phyloP scores from a whole-genome alignment of 371 early-diverging fungal genomes.

The Chytridium lagenaria region DNA sequence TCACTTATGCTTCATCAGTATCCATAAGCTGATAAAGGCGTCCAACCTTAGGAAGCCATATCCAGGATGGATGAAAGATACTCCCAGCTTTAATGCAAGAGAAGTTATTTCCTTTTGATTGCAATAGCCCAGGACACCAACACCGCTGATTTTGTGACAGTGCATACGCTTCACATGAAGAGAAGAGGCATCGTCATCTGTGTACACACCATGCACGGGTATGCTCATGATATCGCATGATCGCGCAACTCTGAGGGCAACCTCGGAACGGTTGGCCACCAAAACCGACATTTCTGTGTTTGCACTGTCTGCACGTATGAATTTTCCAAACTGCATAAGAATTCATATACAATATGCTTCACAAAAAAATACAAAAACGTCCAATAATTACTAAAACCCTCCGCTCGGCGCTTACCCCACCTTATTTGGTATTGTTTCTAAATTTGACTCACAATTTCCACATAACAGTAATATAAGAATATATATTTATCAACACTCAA shows the following conservation, averaged over 20 bases:
- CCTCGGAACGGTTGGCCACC: slow-evolving; percentile 61
- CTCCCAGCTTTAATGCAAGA: slow-evolving; percentile 75
- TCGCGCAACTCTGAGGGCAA: slow-evolving; percentile 84
- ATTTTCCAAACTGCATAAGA: too few relatives aligned
- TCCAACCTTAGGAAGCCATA: slow-evolving; percentile 79
- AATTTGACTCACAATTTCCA: too few relatives aligned
- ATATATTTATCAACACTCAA: too few relatives aligned
- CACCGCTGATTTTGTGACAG: slow-evolving; percentile 75
- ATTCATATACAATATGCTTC: too few relatives aligned
- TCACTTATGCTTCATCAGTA: slow-evolving; percentile 56
- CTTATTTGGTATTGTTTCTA: too few relatives aligned
- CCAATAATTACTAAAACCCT: too few relatives aligned
- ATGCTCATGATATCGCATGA: slow-evolving; percentile 85
- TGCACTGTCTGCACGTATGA: not conserved
- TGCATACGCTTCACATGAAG: slow-evolving; percentile 39
- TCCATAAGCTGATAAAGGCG: not conserved
- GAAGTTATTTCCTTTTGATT: slow-evolving; percentile 83
- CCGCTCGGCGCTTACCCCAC: too few relatives aligned
- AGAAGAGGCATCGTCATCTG: slow-evolving; percentile 58
- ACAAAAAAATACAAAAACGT: too few relatives aligned
- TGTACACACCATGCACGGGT: slow-evolving; percentile 79
- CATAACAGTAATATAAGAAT: too few relatives aligned
- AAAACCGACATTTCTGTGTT: not conserved
- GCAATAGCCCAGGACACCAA: slow-evolving; percentile 77
- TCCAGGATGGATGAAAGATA: slow-evolving; percentile 52